A percentile compares a stretch with the other conserved stretches of the same genome.
Evolutionary conservation across 805 yeast genomes (phyloP).

Genomic region (Myxozyma geophila): DNA sequence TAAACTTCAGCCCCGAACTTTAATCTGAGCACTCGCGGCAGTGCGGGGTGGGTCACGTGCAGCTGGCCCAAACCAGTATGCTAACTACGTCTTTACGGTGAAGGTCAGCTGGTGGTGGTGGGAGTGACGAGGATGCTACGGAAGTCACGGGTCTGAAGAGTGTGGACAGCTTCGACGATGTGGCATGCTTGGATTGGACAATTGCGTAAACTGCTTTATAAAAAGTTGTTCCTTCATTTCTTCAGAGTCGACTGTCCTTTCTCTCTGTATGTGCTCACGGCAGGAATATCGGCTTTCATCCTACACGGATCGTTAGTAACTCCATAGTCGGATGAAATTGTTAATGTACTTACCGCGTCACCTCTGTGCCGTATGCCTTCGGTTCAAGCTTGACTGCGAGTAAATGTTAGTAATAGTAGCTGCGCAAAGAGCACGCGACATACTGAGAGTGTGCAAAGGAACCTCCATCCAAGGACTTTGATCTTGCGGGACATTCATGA

Average conservation of each 20-base stretch:
- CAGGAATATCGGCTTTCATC: conserved; percentile 95
- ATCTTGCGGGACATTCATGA: conserved; percentile 98
- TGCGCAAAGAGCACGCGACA: background rate
- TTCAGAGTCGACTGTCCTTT: conserved; percentile 57
- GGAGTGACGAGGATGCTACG: no score
- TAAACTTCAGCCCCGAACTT: background rate
- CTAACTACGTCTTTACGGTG: no score
- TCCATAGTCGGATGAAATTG: background rate
- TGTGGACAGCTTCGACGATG: no score
- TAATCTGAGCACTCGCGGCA: background rate
- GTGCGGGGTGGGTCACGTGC: conserved; percentile 5
- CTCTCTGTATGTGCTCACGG: conserved; percentile 94
- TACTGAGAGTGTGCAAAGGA: conserved; percentile 86
- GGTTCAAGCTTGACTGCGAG: conserved; percentile 75
- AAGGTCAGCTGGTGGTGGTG: background rate
- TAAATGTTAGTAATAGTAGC: background rate
- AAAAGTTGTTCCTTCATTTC: background rate
- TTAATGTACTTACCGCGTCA: conserved; percentile 51
- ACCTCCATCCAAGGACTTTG: conserved; percentile 99
- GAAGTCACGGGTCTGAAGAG: no score
- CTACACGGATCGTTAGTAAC: conserved; percentile 42
- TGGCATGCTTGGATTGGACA: no score
- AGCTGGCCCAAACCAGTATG: background rate
- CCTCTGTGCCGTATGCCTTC: conserved; percentile 88
- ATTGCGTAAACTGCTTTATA: background rate